A percentile compares a stretch with the other conserved stretches of the same genome.
Conservation (phyloP, 352 stramenopile genomes). For the Peronosclerospora sorghi region DNA sequence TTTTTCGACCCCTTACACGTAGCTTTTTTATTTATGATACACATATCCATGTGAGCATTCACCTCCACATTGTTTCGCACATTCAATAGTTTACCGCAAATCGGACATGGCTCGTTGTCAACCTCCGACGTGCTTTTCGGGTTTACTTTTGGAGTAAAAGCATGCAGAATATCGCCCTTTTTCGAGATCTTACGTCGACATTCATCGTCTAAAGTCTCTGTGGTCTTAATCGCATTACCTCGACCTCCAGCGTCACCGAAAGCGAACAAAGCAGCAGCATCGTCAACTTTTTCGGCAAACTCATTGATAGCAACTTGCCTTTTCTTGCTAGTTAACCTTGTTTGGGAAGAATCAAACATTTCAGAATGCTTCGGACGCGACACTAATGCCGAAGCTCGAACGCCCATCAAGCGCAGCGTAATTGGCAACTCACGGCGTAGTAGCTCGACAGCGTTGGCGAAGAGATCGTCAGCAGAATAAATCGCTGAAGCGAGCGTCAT, state of each 20-base stretch:
- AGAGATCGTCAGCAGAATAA: constrained; percentile 36
- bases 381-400: constrained; percentile 43
- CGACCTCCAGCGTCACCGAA: not conserved
- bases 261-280: constrained; percentile 2
- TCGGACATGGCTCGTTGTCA: constrained; percentile 26
- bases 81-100: constrained; percentile 47
- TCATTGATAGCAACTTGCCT: constrained; percentile 37
- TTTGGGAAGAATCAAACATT: constrained; percentile 4
- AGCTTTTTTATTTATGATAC: no score
- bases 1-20: no score
- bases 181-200: not conserved
- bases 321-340: constrained; percentile 12
- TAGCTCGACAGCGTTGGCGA: constrained; percentile 30
- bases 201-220: not conserved
- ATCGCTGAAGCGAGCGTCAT: constrained; percentile 32
- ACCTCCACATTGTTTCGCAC: constrained; percentile 37
- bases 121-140: constrained; percentile 3
- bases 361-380: constrained; percentile 7
- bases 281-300: constrained; percentile 18
- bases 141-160: constrained; percentile 1
- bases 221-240: not conserved
- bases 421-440: constrained; percentile 55
- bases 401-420: constrained; percentile 52
- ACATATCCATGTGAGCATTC: constrained; percentile 55
- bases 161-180: constrained; percentile 2